Base-by-base conservation (phyloP, 1,284 basidiomycete species). In the Agroathelia rolfsii region DNA sequence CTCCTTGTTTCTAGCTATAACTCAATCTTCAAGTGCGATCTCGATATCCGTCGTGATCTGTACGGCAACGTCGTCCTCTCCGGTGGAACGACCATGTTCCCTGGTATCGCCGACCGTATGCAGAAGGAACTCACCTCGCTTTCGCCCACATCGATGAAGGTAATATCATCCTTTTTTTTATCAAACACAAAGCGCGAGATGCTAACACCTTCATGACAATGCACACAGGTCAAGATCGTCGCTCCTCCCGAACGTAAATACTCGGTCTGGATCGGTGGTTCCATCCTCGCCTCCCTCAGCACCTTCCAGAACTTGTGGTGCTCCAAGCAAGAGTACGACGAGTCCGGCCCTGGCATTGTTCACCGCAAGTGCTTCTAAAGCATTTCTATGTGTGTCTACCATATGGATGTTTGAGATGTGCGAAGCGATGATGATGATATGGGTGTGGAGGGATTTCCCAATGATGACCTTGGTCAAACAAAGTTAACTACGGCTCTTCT, bases 241-340 rank as follows among this genome's bases (percentile, higher is more conserved):
- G 85, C 87, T 45, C 87, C 88, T 35, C 89, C 88, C 27, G 89
- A 93, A 67, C 70, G 89, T 52, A 92, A 89, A 61, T 89, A 88
- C 73, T 88, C 86, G 36, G 93, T 95, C 64, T 97, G 93, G 93
- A 97, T 97, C 54, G 93, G 94, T 75, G 93, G 94, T 51, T 95
- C 90, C 43, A 97, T 97, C 59, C 71, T 96, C 40, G 89, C 90
- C 23, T 95, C 92, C 38, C 78, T 96, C 38, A 85, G 79, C 48
- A 96, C 93, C 45, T 96, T 96, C 89, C 92, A 95, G 72, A 82
- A 81, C 54, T 60, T 88, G 51, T 89, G 86, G 87, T 82, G 81
- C 69, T 85, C 84, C 43, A 93, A 92, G 70, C 84, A 90, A 55
- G 83, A 86, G 60, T 89, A 89, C 62, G 86, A 92, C 58, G 87